Base-by-base conservation (phyloP, 352 stramenopile species). In the Stephanocyclus meneghinianus region DNA sequence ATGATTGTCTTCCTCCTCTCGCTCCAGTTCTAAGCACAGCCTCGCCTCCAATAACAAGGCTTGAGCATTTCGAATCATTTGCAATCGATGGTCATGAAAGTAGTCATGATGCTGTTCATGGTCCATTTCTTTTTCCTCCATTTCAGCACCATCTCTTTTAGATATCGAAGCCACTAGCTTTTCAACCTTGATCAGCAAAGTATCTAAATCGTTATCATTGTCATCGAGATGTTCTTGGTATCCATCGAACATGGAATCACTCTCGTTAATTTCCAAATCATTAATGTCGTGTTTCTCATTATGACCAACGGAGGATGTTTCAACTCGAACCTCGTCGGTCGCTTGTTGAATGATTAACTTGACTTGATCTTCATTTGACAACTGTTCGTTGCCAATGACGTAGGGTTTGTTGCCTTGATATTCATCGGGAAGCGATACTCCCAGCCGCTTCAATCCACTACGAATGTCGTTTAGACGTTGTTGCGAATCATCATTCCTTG, bases 261-360 rank as follows among this genome's bases (percentile, higher is more conserved):
- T 74, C 65, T 82, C 74, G 61, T 82, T 61, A 59, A 82, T 82
- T n/a, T 29, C 7, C 44, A 35, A 42, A 66, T 71, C 63, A 55
- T 72, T 32, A 57, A 56, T 29, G 11, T 32, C 13, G 16, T 51
- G 40, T 45, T 37, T 55, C 42, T 65, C 51, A 44, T 40, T 11
- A 26, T 6, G 32, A 40, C 42, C 30, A 45, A 62, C 44, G 8
- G 44, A 67, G 44, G 67, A 9, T 44, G 32, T 45, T 29, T 65
- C 57, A 30, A 51, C 16, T 40, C 2, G 57, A 29, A 65, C 35
- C n/a, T 47, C 37, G 63, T 91, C 86, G 55, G 76, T 71, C 7
- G 81, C 81, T 81, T 91, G 86, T 30, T 83, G 70, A 11, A 91
- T 87, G 44, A 90, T 89, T 30, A 84, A 76, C 26, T 83, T 84